Evolutionary conservation across 2,329 filamentous ascomycete species (phyloP).

Genomic region (Curvularia sp.): DNA sequence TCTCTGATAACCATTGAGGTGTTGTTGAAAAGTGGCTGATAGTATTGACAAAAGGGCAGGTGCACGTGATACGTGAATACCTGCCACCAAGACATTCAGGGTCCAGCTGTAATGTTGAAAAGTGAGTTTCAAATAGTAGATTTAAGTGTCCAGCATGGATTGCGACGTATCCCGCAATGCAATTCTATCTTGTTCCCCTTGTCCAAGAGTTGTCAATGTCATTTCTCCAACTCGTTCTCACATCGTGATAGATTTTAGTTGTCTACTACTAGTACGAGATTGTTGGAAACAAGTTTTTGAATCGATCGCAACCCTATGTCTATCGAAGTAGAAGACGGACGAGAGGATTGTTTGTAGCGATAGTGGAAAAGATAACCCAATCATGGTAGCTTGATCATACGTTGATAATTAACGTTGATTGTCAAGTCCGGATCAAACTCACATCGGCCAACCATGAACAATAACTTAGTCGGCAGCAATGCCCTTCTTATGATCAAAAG

Average conservation of each 20-base stretch:
- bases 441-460: too few species aligned
- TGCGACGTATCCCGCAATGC: neutral
- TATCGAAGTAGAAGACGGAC: neutral
- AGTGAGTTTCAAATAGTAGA: neutral
- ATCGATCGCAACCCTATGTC: neutral
- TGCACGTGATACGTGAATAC: neutral
- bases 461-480: too few species aligned
- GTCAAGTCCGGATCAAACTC: neutral
- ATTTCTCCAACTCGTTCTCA: neutral
- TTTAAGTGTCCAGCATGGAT: neutral
- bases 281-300: neutral
- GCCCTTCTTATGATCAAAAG: neutral
- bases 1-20: neutral
- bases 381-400: neutral
- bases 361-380: neutral
- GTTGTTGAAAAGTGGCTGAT: neutral
- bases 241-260: neutral
- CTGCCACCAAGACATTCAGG: neutral
- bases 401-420: neutral
- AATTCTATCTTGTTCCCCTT: too few species aligned
- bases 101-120: neutral
- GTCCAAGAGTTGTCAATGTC: neutral
- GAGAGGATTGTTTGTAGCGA: neutral
- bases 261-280: neutral
- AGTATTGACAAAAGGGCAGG: neutral